Evolutionary conservation across 352 stramenopile species (phyloP).

Genomic region (Phytophthora multivora): DNA sequence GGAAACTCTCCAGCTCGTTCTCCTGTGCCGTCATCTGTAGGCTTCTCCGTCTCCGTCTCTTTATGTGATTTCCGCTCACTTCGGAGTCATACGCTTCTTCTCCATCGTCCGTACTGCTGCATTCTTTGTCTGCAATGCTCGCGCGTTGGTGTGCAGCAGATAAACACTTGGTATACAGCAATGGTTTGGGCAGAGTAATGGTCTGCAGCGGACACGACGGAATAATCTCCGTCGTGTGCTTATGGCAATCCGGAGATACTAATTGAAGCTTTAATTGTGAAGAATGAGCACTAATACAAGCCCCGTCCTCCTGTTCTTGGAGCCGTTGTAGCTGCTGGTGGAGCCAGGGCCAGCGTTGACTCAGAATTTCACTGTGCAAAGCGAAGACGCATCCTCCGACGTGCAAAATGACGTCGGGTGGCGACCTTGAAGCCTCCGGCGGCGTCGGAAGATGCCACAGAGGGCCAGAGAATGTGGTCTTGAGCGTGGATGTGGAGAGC

Average conservation of each 20-base stretch:
- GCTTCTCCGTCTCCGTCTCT: conserved; percentile 8
- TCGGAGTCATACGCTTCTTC: not conserved
- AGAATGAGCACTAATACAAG: not conserved
- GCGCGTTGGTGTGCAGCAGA: conserved; percentile 9
- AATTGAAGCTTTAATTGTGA: conserved; percentile 18
- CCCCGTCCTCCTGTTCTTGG: conserved; percentile 1
- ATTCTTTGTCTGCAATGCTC: not conserved
- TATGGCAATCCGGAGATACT: not conserved
- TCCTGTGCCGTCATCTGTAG: not conserved
- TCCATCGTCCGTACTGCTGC: conserved; percentile 4
- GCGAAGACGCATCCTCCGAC: conserved; percentile 55
- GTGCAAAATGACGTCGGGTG: conserved; percentile 51
- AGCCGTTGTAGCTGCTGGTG: conserved; percentile 32
- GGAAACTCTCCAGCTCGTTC: not conserved
- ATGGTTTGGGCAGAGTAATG: conserved; percentile 21
- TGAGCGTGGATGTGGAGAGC: conserved; percentile 3
- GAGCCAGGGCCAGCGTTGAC: conserved; percentile 38
- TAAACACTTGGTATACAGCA: conserved; percentile 23
- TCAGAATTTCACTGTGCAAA: conserved; percentile 38
- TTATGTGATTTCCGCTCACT: not conserved
- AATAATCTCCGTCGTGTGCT: not conserved
- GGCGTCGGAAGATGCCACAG: conserved; percentile 11
- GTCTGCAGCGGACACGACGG: conserved; percentile 22
- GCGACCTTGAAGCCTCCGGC: conserved; percentile 6
- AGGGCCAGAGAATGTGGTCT: not conserved